Evolutionary conservation across 495 filamentous ascomycete genomes (phyloP), one percentile per base, ranked within the genome.

Genomic region (Penicillium maclennaniae): DNA sequence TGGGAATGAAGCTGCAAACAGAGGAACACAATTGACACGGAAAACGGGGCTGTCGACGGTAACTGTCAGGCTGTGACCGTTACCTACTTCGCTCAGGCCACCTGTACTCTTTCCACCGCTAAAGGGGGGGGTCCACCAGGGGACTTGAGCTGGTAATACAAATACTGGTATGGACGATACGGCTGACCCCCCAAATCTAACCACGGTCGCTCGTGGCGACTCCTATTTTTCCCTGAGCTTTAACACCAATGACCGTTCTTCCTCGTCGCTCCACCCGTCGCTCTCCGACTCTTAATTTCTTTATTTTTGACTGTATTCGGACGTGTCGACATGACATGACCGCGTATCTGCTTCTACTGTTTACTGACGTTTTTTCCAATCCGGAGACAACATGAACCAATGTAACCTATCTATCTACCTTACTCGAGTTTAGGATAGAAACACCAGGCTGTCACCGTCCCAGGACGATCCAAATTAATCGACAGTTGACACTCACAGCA

Each of bases 381-480:
- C 2, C 10, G 31, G 31, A 10, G 23, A 34, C 31, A 14, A 14
- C 10, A 34, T 23, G 34, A 15, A 34, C 37, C 45, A 54, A 61
- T 64, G 58, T 56, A 50, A 59, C 57, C 48, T 34, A 4, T 21
- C 21, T 28, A 8, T 23, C 23, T 26, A 8, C 45, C 26, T 51
- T 16, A n/a, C 36, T 34, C 45, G 23, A 49, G 55, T 62, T 65
- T 65, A 59, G 59, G 54, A 62, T 62, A 59, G 43, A 56, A 31
- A 50, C 52, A 38, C 54, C 25, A 28, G 12, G n/a, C 47, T 17
- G 46, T 37, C 51, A 42, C 27, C 48, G 27, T 39, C 39, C 48
- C 53, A 54, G 26, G 68, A 52, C 67, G 70, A 73, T 73, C 70
- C 59, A 65, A 70, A 71, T 73, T 67, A 68, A 65, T 56, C 52